A percentile compares a stretch with the other conserved stretches of the same genome.
These are phyloP conservation scores for Cytidiella melzeri DNA, from an alignment of 768 basidiomycete genomes.

Conservation along the genomic window DNA sequence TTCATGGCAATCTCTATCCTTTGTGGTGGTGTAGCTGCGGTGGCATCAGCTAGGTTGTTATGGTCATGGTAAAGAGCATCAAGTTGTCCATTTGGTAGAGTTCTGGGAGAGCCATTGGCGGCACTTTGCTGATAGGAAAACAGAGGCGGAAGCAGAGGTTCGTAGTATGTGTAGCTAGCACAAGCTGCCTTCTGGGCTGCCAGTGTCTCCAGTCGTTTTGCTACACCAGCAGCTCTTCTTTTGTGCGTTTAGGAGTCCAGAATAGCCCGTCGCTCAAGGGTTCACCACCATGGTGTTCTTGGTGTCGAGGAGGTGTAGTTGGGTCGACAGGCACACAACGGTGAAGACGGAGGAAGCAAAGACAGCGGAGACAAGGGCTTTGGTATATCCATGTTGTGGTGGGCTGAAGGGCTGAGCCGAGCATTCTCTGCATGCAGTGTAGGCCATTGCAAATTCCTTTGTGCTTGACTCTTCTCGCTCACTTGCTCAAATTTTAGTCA, in stretches of 20 bases:
- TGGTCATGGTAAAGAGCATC: not conserved
- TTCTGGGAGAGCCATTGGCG: not conserved
- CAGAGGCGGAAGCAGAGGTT: not conserved
- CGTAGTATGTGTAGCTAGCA: not conserved
- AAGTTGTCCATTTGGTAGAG: no score
- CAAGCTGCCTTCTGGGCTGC: not conserved
- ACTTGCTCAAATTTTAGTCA: not conserved
- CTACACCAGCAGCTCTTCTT: not conserved
- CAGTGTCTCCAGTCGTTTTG: not conserved
- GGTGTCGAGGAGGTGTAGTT: not conserved
- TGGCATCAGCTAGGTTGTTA: not conserved
- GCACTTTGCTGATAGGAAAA: not conserved
- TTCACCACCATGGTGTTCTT: not conserved
- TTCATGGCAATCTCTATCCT: not conserved
- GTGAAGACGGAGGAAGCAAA: not conserved
- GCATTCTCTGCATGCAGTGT: not conserved
- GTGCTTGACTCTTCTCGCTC: not conserved
- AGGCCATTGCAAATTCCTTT: not conserved
- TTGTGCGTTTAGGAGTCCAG: not conserved
- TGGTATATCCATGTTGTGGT: not conserved
- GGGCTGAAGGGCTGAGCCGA: not conserved
- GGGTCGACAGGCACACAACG: not conserved
- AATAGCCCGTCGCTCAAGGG: not conserved
- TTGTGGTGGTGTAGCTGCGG: not conserved
- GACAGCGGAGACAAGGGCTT: not conserved